Evolutionary conservation across 2,329 filamentous ascomycete species (phyloP).

Genomic region (Claviceps humidiphila): DNA sequence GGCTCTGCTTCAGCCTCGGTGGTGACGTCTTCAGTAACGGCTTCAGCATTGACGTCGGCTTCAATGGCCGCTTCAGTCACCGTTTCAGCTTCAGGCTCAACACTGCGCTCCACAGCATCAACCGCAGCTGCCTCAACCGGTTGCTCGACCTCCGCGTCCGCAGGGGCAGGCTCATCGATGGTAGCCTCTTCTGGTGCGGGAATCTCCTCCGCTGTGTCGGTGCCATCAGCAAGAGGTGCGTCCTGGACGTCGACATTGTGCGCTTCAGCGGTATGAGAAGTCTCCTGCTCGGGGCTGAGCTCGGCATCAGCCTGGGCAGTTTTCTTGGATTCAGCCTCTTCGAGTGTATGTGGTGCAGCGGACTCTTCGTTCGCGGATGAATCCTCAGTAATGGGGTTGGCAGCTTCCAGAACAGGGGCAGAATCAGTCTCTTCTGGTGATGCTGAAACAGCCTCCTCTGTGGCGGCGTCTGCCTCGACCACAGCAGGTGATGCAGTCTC

Average conservation of each 20-base stretch:
- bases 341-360: neutral
- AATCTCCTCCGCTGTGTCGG: neutral
- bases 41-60: neutral
- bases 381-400: neutral
- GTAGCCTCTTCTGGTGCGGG: neutral
- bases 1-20: neutral
- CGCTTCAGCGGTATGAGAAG: neutral
- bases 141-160: slow-evolving; percentile 1
- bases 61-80: neutral
- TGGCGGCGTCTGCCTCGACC: slow-evolving; percentile 2
- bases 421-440: neutral
- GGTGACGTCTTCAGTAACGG: neutral
- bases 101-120: neutral
- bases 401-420: no score
- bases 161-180: neutral
- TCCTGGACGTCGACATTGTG: neutral
- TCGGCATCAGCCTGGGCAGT: neutral
- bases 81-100: no score
- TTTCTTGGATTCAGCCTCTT: neutral
- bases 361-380: neutral
- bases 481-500: neutral
- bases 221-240: neutral
- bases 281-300: neutral
- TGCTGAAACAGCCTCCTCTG: slow-evolving; percentile 1
- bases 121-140: neutral